Evolutionary conservation across 495 filamentous ascomycete genomes (phyloP).

Genomic region (Podospora appendiculata): DNA sequence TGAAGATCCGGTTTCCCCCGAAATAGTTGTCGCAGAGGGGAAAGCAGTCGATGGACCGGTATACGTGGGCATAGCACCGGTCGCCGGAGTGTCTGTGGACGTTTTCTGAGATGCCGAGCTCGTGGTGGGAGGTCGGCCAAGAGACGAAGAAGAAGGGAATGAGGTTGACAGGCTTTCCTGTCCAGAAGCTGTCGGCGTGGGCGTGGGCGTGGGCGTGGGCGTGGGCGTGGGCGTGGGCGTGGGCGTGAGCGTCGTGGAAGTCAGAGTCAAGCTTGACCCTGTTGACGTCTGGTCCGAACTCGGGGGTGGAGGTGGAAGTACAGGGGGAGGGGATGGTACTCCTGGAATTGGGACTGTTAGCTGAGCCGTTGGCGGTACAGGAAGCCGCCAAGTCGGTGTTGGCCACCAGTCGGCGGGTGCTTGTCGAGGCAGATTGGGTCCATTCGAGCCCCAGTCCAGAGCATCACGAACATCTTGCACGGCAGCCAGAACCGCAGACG

Average conservation of each 20-base stretch:
- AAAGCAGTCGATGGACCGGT: conserved; percentile 4
- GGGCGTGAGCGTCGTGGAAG: background rate
- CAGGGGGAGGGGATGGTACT: background rate
- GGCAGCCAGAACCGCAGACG: conserved; percentile 2
- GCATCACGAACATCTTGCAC: conserved; percentile 3
- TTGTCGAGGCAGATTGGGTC: background rate
- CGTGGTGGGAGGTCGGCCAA: background rate
- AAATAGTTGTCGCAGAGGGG: conserved; percentile 4
- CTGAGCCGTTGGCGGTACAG: conserved; percentile 6
- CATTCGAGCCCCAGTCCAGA: background rate
- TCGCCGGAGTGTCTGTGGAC: conserved; percentile 2
- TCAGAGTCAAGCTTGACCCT: background rate
- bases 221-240: background rate
- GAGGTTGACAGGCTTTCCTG: background rate
- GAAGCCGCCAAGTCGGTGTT: background rate
- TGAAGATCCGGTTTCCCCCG: conserved; percentile 5
- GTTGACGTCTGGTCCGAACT: background rate
- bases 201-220: background rate
- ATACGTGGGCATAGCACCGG: conserved; percentile 20
- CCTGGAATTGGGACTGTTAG: conserved; percentile 13
- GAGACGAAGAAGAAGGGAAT: background rate
- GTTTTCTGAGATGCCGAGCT: background rate
- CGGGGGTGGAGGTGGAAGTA: background rate
- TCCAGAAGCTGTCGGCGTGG: background rate
- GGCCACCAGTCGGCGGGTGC: background rate